Percentiles rank a stretch among this genome's conserved stretches.
These are phyloP conservation scores for Thelephora ganbajun DNA, from an alignment of 768 basidiomycete species.

Conservation along the genomic window DNA sequence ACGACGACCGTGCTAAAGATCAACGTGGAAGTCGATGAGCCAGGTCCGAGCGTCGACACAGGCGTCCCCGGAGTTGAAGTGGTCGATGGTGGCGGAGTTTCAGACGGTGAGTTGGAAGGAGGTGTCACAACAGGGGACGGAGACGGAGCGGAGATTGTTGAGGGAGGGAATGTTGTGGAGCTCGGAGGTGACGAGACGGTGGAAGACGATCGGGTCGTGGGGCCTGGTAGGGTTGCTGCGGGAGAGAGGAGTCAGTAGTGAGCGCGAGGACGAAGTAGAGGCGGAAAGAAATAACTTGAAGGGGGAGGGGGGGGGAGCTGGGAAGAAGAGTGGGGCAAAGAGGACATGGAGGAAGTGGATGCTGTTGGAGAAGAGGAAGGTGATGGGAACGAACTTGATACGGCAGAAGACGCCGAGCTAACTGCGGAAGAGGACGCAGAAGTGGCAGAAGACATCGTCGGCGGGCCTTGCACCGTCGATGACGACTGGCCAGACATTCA, in stretches of 20 bases:
- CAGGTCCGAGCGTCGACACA: neutral
- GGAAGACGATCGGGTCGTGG: neutral
- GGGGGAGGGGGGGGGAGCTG: neutral
- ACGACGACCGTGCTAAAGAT: neutral
- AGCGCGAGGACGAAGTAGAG: neutral
- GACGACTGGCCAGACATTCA: neutral
- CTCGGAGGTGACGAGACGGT: neutral
- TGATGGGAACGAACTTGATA: conserved; percentile 1
- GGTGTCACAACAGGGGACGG: neutral
- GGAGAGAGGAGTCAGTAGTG: neutral
- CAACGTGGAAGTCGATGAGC: neutral
- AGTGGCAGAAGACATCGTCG: neutral
- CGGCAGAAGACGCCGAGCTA: neutral
- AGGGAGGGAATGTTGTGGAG: neutral
- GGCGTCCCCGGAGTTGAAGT: neutral
- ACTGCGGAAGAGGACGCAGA: neutral
- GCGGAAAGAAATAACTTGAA: neutral
- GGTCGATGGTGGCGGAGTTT: neutral
- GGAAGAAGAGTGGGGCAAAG: neutral
- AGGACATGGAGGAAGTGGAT: conserved; percentile 3
- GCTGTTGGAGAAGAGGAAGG: conserved; percentile 1
- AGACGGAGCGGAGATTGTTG: neutral
- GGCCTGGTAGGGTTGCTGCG: neutral
- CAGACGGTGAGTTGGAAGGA: neutral
- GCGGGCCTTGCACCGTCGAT: neutral